Percentiles rank a stretch among this genome's conserved stretches.
Evolutionary conservation across 805 yeast species (phyloP).

Genomic region (Ogataea trehalophila): DNA sequence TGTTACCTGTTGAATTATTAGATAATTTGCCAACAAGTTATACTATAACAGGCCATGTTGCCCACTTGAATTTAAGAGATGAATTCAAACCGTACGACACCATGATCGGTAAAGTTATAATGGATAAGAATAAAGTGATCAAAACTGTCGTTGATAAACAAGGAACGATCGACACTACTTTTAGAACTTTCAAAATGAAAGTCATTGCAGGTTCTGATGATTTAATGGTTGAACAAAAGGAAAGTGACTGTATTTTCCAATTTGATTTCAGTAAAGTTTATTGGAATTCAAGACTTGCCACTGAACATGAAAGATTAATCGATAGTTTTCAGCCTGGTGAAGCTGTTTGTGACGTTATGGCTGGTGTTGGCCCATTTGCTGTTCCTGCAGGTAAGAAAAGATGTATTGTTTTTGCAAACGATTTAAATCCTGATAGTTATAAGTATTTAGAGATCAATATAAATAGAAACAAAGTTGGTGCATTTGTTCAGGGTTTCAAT

Average conservation of each 20-base stretch:
- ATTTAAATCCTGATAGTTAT: slow-evolving; percentile 83
- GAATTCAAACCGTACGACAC: slow-evolving; percentile 79
- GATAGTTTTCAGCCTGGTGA: slow-evolving; percentile 53
- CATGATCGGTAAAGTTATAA: slow-evolving; percentile 82
- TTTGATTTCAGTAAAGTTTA: slow-evolving; percentile 93
- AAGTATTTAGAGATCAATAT: slow-evolving; percentile 66
- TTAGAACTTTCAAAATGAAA: slow-evolving; percentile 91
- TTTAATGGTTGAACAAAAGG: slow-evolving; percentile 78
- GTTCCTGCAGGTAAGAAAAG: slow-evolving; percentile 89
- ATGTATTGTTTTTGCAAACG: slow-evolving; percentile 83
- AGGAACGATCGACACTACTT: slow-evolving; percentile 80
- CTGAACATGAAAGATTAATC: slow-evolving; percentile 87
- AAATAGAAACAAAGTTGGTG: slow-evolving; percentile 51
- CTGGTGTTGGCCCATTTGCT: slow-evolving; percentile 98
- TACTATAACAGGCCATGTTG: slow-evolving; percentile 92
- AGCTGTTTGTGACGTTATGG: slow-evolving; percentile 91
- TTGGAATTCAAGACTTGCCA: slow-evolving; percentile 93
- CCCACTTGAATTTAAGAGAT: slow-evolving; percentile 81
- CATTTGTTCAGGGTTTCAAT: slow-evolving; percentile 59
- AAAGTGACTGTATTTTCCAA: slow-evolving; percentile 76
- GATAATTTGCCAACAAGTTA: slow-evolving; percentile 86
- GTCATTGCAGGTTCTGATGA: slow-evolving; percentile 82
- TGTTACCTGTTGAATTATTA: slow-evolving; percentile 65
- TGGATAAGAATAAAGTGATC: slow-evolving; percentile 80
- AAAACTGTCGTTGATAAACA: slow-evolving; percentile 90